Base-by-base conservation (phyloP, 2,329 filamentous ascomycete genomes). In the Leptoxyphium fumago region DNA sequence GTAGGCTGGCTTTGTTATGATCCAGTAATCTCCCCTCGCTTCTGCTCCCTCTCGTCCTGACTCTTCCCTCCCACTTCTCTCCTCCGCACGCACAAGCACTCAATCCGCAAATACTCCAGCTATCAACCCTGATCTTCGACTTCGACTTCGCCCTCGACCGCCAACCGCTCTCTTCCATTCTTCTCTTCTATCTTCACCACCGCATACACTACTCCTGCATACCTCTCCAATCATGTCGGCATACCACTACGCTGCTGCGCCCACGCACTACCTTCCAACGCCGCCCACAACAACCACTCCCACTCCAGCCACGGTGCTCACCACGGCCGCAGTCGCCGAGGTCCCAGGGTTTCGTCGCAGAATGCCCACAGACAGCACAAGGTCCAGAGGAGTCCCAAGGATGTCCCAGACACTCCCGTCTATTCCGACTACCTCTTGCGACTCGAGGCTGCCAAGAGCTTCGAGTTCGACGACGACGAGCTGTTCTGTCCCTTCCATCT, bases 401-500 rank as follows among this genome's bases (percentile, higher is more conserved):
- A 94, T 63, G 69, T 86, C 50, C 79, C 79, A 55, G 87, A 94
- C 64, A 74, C 81, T n/a, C 78, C 78, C 15, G 76, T 80, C 42
- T 71, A 93, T 47, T 74, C 75, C 48, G 78, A 80, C 50, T 95
- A 94, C 70, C 83, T 89, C 55, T 78, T 78, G 53, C 81, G 87
- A 60, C 94, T 94, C 55, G 88, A 96, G 68, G 84, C 86, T 51
- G 86, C 84, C 47, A 79, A 87, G 47, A 94, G 88, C 9, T 96
- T 96, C 59, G 89, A 96, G 55, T 74, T 96, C 49, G 89, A 95
- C 59, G 89, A 96, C 62, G 89, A 96, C 63, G 75, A 94, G 68
- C 82, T 94, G 65, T 96, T 96, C 66, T 95, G 88, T 67, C 89
- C 89, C 1, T 71, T 71, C 50, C 80, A 82, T 62, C 75, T 96